Evolutionary conservation across 352 stramenopile species (phyloP).

Genomic region (Globisporangium radiosum): DNA sequence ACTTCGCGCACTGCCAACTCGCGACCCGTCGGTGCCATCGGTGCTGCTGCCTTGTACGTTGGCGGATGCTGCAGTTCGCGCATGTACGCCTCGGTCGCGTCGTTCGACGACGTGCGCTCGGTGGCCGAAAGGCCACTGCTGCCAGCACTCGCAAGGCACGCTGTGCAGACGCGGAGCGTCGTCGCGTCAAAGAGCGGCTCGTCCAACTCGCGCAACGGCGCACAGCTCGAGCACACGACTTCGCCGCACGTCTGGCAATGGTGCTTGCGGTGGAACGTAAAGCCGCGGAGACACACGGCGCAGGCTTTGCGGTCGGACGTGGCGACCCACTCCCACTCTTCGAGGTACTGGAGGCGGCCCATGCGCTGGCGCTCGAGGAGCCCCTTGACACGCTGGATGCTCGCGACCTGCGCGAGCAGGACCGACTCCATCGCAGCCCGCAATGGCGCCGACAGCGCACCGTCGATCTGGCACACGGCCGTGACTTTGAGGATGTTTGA

Average conservation of each 20-base stretch:
- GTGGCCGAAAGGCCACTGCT: constrained; percentile 17
- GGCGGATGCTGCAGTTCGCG: constrained; percentile 23
- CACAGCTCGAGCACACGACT: constrained; percentile 69
- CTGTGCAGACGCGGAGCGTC: constrained; percentile 60
- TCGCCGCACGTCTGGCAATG: constrained; percentile 73
- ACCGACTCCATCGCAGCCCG: constrained; percentile 48
- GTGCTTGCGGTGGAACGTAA: constrained; percentile 76
- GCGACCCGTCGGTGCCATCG: not conserved
- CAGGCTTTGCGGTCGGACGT: constrained; percentile 70
- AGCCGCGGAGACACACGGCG: constrained; percentile 66
- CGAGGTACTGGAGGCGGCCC: constrained; percentile 62
- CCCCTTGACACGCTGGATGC: constrained; percentile 46
- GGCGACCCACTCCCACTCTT: constrained; percentile 75
- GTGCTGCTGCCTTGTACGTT: no score
- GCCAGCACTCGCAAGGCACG: constrained; percentile 51
- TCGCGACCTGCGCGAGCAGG: constrained; percentile 57
- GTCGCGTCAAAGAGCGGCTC: constrained; percentile 56
- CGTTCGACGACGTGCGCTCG: constrained; percentile 32
- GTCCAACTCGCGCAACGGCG: constrained; percentile 63
- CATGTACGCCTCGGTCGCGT: constrained; percentile 43
- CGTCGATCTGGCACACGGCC: constrained; percentile 66
- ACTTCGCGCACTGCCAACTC: not conserved
- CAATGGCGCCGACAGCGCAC: constrained; percentile 25
- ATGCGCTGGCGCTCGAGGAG: constrained; percentile 73
- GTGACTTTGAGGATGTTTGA: constrained; percentile 67